phyloP scores from a whole-genome alignment of 1,284 basidiomycete species.

The Ganoderma sp. region DNA sequence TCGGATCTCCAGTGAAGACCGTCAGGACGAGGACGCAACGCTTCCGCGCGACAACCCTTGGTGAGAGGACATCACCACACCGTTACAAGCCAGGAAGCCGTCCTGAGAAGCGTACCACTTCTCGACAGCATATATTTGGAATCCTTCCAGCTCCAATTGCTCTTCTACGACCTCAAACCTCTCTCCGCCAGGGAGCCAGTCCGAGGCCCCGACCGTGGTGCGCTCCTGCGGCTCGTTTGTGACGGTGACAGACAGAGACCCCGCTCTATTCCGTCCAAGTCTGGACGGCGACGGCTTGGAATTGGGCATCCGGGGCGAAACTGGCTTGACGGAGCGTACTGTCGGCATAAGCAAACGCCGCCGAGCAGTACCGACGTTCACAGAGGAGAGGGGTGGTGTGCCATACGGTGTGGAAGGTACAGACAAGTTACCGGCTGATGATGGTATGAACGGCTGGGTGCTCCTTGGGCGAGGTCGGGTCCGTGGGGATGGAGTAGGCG shows the following conservation, averaged over 20 bases:
- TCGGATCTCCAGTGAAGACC: slow-evolving; percentile 75
- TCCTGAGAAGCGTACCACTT: slow-evolving; percentile 61
- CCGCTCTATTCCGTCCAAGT: slow-evolving; percentile 35
- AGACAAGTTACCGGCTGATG: slow-evolving; percentile 14
- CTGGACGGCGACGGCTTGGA: slow-evolving; percentile 35
- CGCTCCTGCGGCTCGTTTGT: slow-evolving; percentile 34
- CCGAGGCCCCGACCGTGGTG: slow-evolving; percentile 20
- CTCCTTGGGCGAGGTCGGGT: slow-evolving; percentile 20
- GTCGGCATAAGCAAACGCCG: slow-evolving; percentile 40
- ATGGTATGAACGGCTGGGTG: slow-evolving; percentile 23
- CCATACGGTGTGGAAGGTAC: slow-evolving; percentile 30
- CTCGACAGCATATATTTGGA: slow-evolving; percentile 83
- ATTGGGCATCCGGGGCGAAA: slow-evolving; percentile 26
- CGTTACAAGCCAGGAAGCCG: slow-evolving; percentile 18
- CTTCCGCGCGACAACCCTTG: slow-evolving; percentile 71
- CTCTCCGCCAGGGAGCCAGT: slow-evolving; percentile 48
- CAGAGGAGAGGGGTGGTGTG: slow-evolving; percentile 30
- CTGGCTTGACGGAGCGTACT: slow-evolving; percentile 30
- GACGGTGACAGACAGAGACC: slow-evolving; percentile 33
- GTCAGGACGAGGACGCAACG: slow-evolving; percentile 63
- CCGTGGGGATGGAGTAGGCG: slow-evolving; percentile 22
- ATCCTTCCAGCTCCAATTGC: slow-evolving; percentile 57
- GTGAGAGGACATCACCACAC: slow-evolving; percentile 16
- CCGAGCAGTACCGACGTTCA: slow-evolving; percentile 17
- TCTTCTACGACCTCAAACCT: slow-evolving; percentile 56